Evolutionary conservation across 2,329 filamentous ascomycete genomes (phyloP), one percentile per base, ranked within the genome.

Genomic region (Tolypocladium ovalisporum): DNA sequence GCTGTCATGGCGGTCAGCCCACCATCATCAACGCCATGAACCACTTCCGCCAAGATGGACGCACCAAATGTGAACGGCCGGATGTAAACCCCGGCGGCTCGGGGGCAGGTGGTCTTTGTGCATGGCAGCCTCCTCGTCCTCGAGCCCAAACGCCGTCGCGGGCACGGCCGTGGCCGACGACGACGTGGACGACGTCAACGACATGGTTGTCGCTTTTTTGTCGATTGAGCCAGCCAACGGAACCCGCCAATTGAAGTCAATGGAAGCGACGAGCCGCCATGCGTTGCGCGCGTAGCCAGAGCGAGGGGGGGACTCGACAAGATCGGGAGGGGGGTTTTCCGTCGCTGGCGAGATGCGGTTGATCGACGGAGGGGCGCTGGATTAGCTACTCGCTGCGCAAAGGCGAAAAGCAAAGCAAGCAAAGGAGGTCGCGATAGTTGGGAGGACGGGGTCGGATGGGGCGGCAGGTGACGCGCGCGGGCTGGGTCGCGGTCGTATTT

Each of bases 61-160:
- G 44, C 66, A 70, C 68, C 66, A 54, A 32, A 70, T 70, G 55
- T 69, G 67, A 24, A 72, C 63, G 42, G 71, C 65, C 3, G 72
- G 69, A 60, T 74, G 71, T 37, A 72, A 54, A 22, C 60, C 58
- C 49, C 56, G 60, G 29, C 62, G 56, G 40, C 54, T 4, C 19
- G 55, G 22, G 27, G 27, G 37, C 24, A 47, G 42, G 17, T 13
- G 24, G n/a, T 1, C 9, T 24, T 55, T 58, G 32, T 9, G 39
- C 42, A 37, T 58, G n/a, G 59, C 61, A 29, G 61, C 61, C 54
- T 68, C 59, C 62, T 70, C 71, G 55, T 72, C 69, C 49, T 59
- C 60, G 44, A 62, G 36, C 54, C 53, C 39, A n/a, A 54, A 52
- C 24, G 42, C 36, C 36, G 15, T 40, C 6, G 52, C 35, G n/a